Evolutionary conservation across 2,329 filamentous ascomycete genomes (phyloP).

Genomic region (Microcyclospora tardicrescens): DNA sequence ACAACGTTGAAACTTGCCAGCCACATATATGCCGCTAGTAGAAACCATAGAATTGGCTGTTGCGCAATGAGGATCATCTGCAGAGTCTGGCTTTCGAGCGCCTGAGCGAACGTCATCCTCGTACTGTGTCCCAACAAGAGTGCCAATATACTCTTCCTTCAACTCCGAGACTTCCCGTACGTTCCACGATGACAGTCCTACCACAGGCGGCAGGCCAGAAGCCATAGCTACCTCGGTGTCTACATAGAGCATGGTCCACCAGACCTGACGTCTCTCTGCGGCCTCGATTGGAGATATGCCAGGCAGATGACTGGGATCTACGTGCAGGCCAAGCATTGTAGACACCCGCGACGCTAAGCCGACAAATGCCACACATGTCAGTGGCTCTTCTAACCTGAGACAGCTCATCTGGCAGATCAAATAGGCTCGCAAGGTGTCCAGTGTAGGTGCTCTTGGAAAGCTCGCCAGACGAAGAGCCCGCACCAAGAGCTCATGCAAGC

Average conservation of each 20-base stretch:
- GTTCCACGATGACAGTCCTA: not conserved
- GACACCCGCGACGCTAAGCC: not conserved
- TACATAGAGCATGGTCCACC: not conserved
- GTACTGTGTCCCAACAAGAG: not conserved
- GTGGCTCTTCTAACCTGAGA: not conserved
- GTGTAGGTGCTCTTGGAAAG: not conserved
- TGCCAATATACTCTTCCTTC: conserved; percentile 1
- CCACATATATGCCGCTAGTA: not conserved
- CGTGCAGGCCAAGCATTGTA: conserved; percentile 1
- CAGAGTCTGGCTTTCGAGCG: not conserved
- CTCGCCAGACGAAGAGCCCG: not conserved
- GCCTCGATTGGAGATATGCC: not conserved
- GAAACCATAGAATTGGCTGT: not conserved
- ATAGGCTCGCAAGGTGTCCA: conserved; percentile 1
- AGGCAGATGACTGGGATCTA: not conserved
- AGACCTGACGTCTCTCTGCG: conserved; percentile 1
- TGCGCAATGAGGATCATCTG: not conserved
- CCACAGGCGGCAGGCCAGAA: conserved; percentile 1
- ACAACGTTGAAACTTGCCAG: not conserved
- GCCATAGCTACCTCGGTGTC: not conserved
- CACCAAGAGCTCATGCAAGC: not conserved
- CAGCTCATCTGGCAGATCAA: conserved; percentile 1
- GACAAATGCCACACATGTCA: conserved; percentile 1
- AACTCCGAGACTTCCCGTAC: not conserved
- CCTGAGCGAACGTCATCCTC: not conserved